Conservation (phyloP, 1,284 basidiomycete genomes). For the Trametes polyzona region DNA sequence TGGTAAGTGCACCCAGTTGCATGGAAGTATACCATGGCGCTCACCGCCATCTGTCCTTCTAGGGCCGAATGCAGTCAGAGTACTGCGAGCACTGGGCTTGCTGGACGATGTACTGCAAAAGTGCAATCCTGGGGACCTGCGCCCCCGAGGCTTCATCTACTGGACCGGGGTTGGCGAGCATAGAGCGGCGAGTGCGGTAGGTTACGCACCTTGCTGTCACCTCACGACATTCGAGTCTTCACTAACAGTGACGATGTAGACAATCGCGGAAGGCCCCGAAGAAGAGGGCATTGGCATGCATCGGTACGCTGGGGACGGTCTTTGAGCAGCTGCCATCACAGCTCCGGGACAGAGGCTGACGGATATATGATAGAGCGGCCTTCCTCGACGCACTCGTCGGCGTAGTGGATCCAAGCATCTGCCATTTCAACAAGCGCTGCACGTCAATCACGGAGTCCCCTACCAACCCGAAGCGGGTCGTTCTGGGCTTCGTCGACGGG, state of each 20-base stretch:
- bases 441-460: constrained; percentile 37
- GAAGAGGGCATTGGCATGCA: constrained; percentile 39
- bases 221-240: too few species aligned
- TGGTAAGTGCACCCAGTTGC: constrained; percentile 40
- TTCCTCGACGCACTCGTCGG: constrained; percentile 54
- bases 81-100: constrained; percentile 48
- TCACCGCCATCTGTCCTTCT: background rate
- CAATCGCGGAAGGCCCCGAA: constrained; percentile 20
- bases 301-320: constrained; percentile 28
- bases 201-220: constrained; percentile 19
- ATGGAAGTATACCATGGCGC: too few species aligned
- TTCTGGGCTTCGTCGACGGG: constrained; percentile 50
- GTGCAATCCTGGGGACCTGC: constrained; percentile 39
- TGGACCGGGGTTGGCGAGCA: constrained; percentile 47
- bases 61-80: constrained; percentile 56
- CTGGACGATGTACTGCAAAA: constrained; percentile 44
- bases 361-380: constrained; percentile 40
- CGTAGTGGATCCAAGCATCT: constrained; percentile 44
- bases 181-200: constrained; percentile 50
- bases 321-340: background rate
- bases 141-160: constrained; percentile 43
- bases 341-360: background rate
- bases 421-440: constrained; percentile 58
- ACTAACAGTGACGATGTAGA: background rate
- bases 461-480: constrained; percentile 31